Evolutionary conservation across 1,284 basidiomycete species (phyloP).

Genomic region (Jaminaea rosea): DNA sequence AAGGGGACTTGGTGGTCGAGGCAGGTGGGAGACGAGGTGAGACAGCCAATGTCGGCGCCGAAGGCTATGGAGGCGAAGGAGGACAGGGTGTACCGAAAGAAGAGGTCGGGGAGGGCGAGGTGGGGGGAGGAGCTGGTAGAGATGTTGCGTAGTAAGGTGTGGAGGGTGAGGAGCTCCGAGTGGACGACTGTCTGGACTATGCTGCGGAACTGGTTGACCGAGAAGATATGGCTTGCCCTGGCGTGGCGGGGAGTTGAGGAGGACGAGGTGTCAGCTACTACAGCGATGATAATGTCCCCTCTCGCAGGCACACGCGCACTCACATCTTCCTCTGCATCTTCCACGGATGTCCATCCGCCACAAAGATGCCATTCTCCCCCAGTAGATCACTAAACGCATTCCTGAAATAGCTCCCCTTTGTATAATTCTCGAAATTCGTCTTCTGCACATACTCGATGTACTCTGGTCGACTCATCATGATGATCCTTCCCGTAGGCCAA

Average conservation of each 20-base stretch:
- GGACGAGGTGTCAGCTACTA: background rate
- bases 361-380: conserved; percentile 30
- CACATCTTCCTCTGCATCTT: conserved; percentile 36
- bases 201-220: conserved; percentile 33
- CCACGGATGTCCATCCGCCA: conserved; percentile 41
- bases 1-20: conserved; percentile 34
- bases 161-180: conserved; percentile 22
- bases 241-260: background rate
- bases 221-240: conserved; percentile 31
- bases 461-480: conserved; percentile 21
- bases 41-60: conserved; percentile 16
- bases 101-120: conserved; percentile 13
- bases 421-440: conserved; percentile 42
- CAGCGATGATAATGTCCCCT: background rate
- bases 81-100: conserved; percentile 33
- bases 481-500: conserved; percentile 13
- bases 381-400: conserved; percentile 23
- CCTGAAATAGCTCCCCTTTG: conserved; percentile 24
- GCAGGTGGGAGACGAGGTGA: conserved; percentile 17
- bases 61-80: conserved; percentile 29
- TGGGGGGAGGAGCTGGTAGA: conserved; percentile 1
- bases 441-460: conserved; percentile 43
- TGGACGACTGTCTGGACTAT: conserved; percentile 31
- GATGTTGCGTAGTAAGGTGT: conserved; percentile 16
- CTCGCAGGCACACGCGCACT: background rate